phyloP scores from a whole-genome alignment of 192 early-diverging fungal species.

The Thoreauomyces humboldtii region DNA sequence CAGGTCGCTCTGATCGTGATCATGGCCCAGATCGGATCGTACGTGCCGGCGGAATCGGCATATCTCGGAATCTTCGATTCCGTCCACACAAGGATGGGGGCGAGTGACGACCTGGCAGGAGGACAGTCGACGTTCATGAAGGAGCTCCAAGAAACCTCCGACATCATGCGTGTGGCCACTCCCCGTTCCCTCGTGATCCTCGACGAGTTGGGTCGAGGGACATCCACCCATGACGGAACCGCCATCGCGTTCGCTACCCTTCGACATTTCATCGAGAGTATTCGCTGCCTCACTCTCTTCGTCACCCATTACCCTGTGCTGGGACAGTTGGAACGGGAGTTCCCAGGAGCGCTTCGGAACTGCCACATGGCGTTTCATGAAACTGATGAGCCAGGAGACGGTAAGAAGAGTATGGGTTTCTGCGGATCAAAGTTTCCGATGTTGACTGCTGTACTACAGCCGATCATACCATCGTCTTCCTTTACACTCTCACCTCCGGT shows the following conservation, averaged over 20 bases:
- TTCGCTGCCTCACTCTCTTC: constrained; percentile 62
- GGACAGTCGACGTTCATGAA: constrained; percentile 75
- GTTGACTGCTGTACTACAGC: neutral
- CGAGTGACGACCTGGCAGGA: constrained; percentile 60
- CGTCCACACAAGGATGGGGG: constrained; percentile 66
- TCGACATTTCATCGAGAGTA: constrained; percentile 49
- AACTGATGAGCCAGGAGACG: constrained; percentile 9
- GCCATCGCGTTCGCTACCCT: constrained; percentile 72
- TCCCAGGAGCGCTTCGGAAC: constrained; percentile 14
- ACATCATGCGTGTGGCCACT: constrained; percentile 33
- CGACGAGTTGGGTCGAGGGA: constrained; percentile 81
- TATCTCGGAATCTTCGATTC: constrained; percentile 66
- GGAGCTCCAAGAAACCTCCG: constrained; percentile 45
- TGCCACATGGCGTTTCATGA: constrained; percentile 44
- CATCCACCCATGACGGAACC: constrained; percentile 71
- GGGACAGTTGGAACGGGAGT: constrained; percentile 17
- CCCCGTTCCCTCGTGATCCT: constrained; percentile 63
- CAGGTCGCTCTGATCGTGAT: constrained; percentile 42
- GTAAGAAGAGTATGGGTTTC: neutral
- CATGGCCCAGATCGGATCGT: constrained; percentile 75
- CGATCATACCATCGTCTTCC: constrained; percentile 39
- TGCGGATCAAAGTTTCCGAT: no score
- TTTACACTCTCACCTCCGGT: constrained; percentile 68
- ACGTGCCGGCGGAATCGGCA: constrained; percentile 68
- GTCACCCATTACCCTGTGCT: constrained; percentile 72